These are phyloP conservation scores for Maudiozyma barnettii DNA, from an alignment of 805 yeast genomes.

Conservation along the genomic window DNA sequence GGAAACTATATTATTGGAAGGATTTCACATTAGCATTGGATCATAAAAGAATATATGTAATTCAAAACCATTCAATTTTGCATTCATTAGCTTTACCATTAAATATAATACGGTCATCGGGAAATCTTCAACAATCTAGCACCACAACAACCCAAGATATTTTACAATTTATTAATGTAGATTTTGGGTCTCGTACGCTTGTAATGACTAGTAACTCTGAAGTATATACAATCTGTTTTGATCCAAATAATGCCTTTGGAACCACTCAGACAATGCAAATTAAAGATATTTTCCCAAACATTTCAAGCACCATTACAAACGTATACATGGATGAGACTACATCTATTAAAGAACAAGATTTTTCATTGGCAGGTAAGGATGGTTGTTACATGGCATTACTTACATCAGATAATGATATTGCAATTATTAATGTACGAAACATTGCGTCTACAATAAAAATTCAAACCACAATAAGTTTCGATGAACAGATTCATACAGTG, in stretches of 20 bases:
- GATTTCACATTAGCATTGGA: slow-evolving; percentile 21
- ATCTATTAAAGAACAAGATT: slow-evolving; percentile 18
- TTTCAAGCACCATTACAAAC: slow-evolving; percentile 9
- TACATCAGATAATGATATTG: slow-evolving; percentile 16
- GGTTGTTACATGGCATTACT: slow-evolving; percentile 26
- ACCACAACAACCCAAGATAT: neutral
- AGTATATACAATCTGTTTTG: slow-evolving; percentile 18
- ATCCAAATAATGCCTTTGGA: slow-evolving; percentile 19
- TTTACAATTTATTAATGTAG: slow-evolving; percentile 22
- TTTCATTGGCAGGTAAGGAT: slow-evolving; percentile 25
- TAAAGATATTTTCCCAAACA: slow-evolving; percentile 4
- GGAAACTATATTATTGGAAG: slow-evolving; percentile 16
- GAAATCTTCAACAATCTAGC: neutral
- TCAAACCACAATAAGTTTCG: slow-evolving; percentile 12
- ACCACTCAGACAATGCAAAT: slow-evolving; percentile 8
- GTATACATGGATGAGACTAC: slow-evolving; percentile 24
- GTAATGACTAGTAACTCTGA: slow-evolving; percentile 15
- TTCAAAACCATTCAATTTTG: slow-evolving; percentile 17
- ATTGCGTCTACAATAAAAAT: slow-evolving; percentile 15
- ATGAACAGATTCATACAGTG: slow-evolving; percentile 21
- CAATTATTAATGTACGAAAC: slow-evolving; percentile 20
- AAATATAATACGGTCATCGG: neutral
- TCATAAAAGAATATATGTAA: slow-evolving; percentile 16
- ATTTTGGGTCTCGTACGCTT: slow-evolving; percentile 25
- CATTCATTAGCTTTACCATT: slow-evolving; percentile 13